Conservation (phyloP, 179 eudicot species). For the Corrigiola litoralis region DNA sequence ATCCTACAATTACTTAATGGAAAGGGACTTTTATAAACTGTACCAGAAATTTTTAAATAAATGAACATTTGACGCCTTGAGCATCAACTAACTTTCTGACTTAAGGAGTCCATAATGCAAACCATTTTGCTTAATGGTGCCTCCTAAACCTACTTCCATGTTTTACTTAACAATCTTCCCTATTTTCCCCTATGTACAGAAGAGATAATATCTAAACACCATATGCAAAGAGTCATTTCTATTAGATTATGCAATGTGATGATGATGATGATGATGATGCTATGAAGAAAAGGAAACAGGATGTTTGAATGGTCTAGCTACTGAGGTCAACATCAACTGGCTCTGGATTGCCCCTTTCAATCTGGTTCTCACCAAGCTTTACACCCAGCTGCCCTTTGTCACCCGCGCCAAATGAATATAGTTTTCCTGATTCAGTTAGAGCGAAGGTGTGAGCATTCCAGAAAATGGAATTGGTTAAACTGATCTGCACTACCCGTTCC, state of each 20-base stretch:
- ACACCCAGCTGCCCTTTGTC: conserved; percentile 89
- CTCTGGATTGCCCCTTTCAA: conserved; percentile 61
- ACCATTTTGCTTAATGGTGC: conserved; percentile 11
- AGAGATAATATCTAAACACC: conserved; percentile 13
- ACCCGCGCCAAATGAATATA: conserved; percentile 82
- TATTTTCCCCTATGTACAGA: conserved; percentile 18
- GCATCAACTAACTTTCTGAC: background rate
- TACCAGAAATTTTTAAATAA: conserved; percentile 9
- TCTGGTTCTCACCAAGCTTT: conserved; percentile 61
- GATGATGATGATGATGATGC: background rate
- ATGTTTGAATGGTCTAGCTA: conserved; percentile 19
- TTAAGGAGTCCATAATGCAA: conserved; percentile 11
- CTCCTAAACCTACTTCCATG: conserved; percentile 22
- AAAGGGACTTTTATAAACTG: no score
- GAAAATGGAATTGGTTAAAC: conserved; percentile 69
- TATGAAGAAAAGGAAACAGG: background rate
- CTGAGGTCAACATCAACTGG: conserved; percentile 62
- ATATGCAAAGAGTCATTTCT: conserved; percentile 1
- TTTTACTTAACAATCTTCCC: conserved; percentile 15
- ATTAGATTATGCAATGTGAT: conserved; percentile 12
- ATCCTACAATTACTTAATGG: no score
- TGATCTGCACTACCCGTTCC: conserved; percentile 78
- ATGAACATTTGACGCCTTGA: conserved; percentile 16
- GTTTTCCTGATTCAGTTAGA: conserved; percentile 74
- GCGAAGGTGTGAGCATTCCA: conserved; percentile 95